Base-by-base conservation (phyloP, 73 alveolate genomes). In the Blepharisma stoltei region DNA sequence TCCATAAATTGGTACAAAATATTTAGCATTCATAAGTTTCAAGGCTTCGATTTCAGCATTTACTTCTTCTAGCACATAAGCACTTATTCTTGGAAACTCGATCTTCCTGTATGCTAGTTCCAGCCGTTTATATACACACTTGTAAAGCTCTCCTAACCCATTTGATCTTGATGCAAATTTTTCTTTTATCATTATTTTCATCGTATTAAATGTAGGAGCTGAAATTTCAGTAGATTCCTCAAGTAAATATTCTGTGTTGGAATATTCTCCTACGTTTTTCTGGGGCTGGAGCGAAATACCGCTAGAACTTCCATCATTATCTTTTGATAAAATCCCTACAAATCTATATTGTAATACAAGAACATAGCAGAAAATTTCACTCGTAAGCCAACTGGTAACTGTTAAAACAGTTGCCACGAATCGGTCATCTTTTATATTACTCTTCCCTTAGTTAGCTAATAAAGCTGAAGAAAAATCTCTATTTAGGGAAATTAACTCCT, bases 81-180 rank as follows among this genome's bases (percentile, higher is more conserved):
- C 5, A 20, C 54, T 53, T 23, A 76, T 53, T 14, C 55, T 76
- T 23, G 27, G 9, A 54, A 76, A 32, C 43, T 8, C 8, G 25
- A 47, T 54, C 21, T 18, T 53, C n/a, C 83, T 53, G 60, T 43
- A 54, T 7, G 20, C 20, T 8, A 76, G 65, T 18, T 76, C 43
- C 44, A 8, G 14, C 43, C 78, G 65, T 54, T n/a, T 54, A 20
- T 11, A 76, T 14, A 14, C 18, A 8, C 65, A 81, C 46, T 76
- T 54, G 43, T 7, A 43, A 1, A 76, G 18, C 80, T 25, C 38
- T 18, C 83, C 83, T 21, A 76, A 76, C 18, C 76, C 78, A 20
- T 76, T 55, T 4, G 14, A 3, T 38, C 55, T 76, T 11, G 48
- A 8, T 9, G 23, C 45, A 9, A 60, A 18, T 25, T 60, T 14